Conservation (phyloP, 176 grass and related monocot species). For the Oryza coarctata region DNA sequence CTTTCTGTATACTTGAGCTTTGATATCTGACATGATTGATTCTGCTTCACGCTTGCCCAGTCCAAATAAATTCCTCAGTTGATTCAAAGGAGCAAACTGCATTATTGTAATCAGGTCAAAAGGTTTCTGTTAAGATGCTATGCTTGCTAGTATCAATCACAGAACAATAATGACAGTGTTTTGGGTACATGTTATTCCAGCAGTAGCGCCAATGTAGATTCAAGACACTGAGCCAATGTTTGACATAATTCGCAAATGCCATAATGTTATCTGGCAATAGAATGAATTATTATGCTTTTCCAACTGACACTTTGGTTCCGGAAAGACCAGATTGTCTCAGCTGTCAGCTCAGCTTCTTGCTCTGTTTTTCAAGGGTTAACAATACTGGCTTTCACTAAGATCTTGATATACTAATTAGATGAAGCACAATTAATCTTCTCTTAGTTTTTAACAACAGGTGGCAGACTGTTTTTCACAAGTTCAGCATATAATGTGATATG, state of each 20-base stretch:
- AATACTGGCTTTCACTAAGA: neutral
- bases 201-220: neutral
- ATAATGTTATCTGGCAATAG: neutral
- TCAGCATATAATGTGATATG: constrained; percentile 22
- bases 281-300: neutral
- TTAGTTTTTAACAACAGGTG: constrained; percentile 11
- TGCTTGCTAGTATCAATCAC: neutral
- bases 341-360: neutral
- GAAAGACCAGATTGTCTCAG: neutral
- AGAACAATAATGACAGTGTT: neutral
- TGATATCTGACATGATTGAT: constrained; percentile 79
- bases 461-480: neutral
- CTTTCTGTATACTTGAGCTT: constrained; percentile 82
- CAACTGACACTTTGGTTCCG: neutral
- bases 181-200: neutral
- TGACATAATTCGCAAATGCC: neutral
- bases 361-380: neutral
- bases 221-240: neutral
- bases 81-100: constrained; percentile 76
- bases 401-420: neutral
- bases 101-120: constrained; percentile 33
- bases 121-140: constrained; percentile 25
- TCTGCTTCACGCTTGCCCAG: constrained; percentile 92
- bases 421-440: neutral
- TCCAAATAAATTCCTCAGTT: constrained; percentile 95